Evolutionary conservation across 768 basidiomycete species (phyloP).

Genomic region (Daedaleopsis nitida): DNA sequence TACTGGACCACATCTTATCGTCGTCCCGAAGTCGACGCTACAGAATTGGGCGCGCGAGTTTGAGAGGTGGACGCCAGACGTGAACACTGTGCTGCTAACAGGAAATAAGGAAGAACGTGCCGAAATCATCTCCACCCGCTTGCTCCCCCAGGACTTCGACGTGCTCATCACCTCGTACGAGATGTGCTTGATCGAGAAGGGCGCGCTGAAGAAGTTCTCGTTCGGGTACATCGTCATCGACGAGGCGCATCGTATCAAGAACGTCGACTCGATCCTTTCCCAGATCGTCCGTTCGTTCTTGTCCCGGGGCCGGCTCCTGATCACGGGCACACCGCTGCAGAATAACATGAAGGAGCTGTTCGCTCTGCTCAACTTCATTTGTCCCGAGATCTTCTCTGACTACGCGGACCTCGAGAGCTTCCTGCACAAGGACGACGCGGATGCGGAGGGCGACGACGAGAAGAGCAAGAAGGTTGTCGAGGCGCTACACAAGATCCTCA

Average conservation of each 20-base stretch:
- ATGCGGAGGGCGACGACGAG: slow-evolving; percentile 71
- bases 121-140: slow-evolving; percentile 72
- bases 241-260: slow-evolving; percentile 99
- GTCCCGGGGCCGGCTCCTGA: slow-evolving; percentile 86
- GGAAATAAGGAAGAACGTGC: slow-evolving; percentile 91
- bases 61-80: slow-evolving; percentile 85
- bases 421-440: slow-evolving; percentile 82
- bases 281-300: slow-evolving; percentile 93
- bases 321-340: slow-evolving; percentile 96
- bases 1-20: slow-evolving; percentile 87
- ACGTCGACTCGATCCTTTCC: slow-evolving; percentile 92
- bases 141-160: slow-evolving; percentile 89
- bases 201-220: slow-evolving; percentile 89
- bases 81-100: slow-evolving; percentile 78
- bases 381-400: slow-evolving; percentile 93
- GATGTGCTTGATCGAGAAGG: slow-evolving; percentile 93
- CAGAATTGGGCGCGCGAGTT: slow-evolving; percentile 98
- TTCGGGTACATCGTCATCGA: slow-evolving; percentile 99
- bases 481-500: slow-evolving; percentile 93
- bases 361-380: slow-evolving; percentile 91
- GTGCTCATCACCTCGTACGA: slow-evolving; percentile 97
- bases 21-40: slow-evolving; percentile 97
- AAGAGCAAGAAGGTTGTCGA: slow-evolving; percentile 93
- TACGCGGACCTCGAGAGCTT: slow-evolving; percentile 92
- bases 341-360: slow-evolving; percentile 97